Base-by-base conservation (phyloP, 768 basidiomycete species). In the Podaxis carcinomalis region DNA sequence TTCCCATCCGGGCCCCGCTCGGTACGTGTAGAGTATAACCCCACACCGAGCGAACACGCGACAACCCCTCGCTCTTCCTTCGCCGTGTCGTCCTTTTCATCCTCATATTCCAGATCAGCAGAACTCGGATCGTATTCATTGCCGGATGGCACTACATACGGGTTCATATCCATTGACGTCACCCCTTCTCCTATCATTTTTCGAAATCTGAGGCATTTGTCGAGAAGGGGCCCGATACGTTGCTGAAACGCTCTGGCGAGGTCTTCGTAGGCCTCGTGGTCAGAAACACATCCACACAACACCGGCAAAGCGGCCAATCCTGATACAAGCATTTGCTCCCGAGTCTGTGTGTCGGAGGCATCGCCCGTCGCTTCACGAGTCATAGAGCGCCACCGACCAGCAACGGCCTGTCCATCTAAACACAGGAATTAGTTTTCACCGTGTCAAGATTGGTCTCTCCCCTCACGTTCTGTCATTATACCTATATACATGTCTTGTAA, bases 331-430 rank as follows among this genome's bases (percentile, higher is more conserved):
- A 39, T 51, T 53, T 51, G 14, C 35, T 36, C 13, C 19, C 19
- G 53, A 50, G 36, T 23, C 37, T 28, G 6, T 16, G 23, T 3
- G 44, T 23, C 42, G 6, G 49, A 46, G 50, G 51, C 53, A 40
- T 61, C 62, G 55, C 64, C 37, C 42, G 63, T 36, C 53, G 68
- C 54, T 63, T 64, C 59, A 9, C 65, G 66, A 5, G 76, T 74
- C 42, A 80, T 66, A n/a, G 78, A 73, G 7, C 78, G 74, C 78
- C 79, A 81, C 49, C 76, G 70, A 21, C 77, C 75, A 4, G 76
- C 71, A 23, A 79, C 69, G 5, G 78, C 73, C 58, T 80, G 78
- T 28, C 74, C 76, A 67, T 79, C 79, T 80, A 59, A 51, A 46
- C 3, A 19, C 27, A 36, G n/a, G 1, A 25, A 28, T 7, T 16